Percentiles rank a stretch among this genome's conserved stretches.
These are phyloP conservation scores for Ogataea nakhonphanomensis DNA, from an alignment of 805 yeast genomes.

Conservation along the genomic window DNA sequence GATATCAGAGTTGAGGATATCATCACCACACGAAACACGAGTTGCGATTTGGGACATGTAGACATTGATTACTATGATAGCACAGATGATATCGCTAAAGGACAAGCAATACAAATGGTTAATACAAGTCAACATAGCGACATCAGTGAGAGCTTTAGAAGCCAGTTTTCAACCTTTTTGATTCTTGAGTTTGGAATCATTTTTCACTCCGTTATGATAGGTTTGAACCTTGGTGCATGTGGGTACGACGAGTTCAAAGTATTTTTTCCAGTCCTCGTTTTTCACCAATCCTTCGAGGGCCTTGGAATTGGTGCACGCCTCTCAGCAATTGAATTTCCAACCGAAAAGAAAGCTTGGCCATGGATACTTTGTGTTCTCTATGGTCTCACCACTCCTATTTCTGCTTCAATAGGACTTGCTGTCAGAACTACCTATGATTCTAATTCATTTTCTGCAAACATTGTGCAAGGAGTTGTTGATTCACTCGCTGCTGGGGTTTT, in stretches of 20 bases:
- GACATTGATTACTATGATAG: no score
- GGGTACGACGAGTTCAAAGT: slow-evolving; percentile 65
- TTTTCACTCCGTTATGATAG: slow-evolving; percentile 79
- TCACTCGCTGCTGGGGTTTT: slow-evolving; percentile 73
- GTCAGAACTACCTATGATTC: slow-evolving; percentile 60
- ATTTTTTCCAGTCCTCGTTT: slow-evolving; percentile 61
- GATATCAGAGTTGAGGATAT: no score
- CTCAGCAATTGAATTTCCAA: slow-evolving; percentile 48
- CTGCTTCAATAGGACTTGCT: slow-evolving; percentile 75
- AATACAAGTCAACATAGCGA: no score
- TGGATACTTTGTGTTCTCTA: slow-evolving; percentile 49
- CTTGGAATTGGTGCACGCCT: slow-evolving; percentile 77
- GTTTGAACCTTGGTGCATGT: slow-evolving; percentile 69
- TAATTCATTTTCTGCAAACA: slow-evolving; percentile 51
- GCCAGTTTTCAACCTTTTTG: slow-evolving; percentile 51
- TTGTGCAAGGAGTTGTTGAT: slow-evolving; percentile 69
- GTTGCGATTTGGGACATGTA: no score
- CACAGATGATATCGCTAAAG: no score
- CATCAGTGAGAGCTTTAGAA: slow-evolving; percentile 36
- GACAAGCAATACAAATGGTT: no score
- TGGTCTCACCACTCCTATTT: slow-evolving; percentile 62
- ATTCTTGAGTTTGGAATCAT: slow-evolving; percentile 74
- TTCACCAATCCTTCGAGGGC: slow-evolving; percentile 83
- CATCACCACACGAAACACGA: no score
- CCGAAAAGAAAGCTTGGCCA: slow-evolving; percentile 43